These are phyloP conservation scores for Suzukiozyma palmioleophila DNA, from an alignment of 1,139 yeast genomes.

Conservation along the genomic window DNA sequence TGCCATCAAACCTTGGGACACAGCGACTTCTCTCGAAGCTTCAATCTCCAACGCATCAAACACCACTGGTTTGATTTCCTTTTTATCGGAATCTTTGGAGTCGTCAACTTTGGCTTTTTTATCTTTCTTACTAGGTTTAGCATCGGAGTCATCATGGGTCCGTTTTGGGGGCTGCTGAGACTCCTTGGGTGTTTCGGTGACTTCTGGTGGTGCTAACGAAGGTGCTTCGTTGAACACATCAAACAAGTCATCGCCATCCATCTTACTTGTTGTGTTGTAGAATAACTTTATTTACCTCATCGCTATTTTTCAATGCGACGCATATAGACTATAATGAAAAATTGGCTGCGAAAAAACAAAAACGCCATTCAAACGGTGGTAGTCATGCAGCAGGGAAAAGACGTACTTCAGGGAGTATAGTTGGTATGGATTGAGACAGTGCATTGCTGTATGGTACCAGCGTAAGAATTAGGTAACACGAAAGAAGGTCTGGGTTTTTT, in stretches of 20 bases:
- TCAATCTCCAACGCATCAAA: constrained; percentile 89
- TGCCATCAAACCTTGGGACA: constrained; percentile 64
- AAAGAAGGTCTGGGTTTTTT: no score
- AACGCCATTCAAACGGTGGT: no score
- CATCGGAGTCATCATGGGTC: constrained; percentile 4
- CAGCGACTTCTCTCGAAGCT: constrained; percentile 82
- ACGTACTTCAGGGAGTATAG: no score
- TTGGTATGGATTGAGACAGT: no score
- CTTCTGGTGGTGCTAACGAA: constrained; percentile 32
- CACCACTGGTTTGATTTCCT: constrained; percentile 59
- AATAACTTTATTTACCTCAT: neutral
- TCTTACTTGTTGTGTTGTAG: neutral
- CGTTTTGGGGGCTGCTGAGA: constrained; percentile 8
- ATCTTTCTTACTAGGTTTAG: constrained; percentile 3
- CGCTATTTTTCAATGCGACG: neutral
- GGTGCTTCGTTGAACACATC: constrained; percentile 65
- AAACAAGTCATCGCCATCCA: constrained; percentile 51
- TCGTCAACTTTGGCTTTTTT: constrained; percentile 9
- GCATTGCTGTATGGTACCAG: no score
- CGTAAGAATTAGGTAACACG: no score
- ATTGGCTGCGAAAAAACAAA: no score
- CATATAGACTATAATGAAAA: neutral
- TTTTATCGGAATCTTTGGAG: constrained; percentile 14
- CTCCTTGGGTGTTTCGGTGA: constrained; percentile 7
- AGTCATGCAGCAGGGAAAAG: no score